Evolutionary conservation across 345 rosid genomes (phyloP), one percentile per base, ranked within the genome.

Genomic region (Murraya koenigii): DNA sequence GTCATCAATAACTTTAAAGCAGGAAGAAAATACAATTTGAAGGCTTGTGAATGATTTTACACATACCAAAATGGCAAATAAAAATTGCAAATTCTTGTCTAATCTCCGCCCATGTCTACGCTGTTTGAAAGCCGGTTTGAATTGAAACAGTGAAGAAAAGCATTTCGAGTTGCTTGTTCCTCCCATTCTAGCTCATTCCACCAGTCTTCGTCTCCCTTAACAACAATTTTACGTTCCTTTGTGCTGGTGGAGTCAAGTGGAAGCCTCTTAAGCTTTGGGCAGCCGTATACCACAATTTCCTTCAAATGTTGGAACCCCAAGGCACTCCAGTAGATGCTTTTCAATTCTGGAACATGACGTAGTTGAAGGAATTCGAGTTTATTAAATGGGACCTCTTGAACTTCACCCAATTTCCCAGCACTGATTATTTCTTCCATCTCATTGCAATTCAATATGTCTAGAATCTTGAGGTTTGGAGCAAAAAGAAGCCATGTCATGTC

Each of bases 241-340:
- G 81, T 82, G 19, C 81, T 68, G 33, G 44, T 30, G 6, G 76
- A 77, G 69, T 74, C 36, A 10, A 79, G 68, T 26, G 85, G 82
- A 55, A 85, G 85, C 70, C 65, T 80, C 79, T 25, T 75, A 14
- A 80, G 82, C 25, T 22, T 35, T 67, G 70, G 80, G 23, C 82
- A 82, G 38, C 3, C 7, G 3, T 0, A 0, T 22, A 80, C 81
- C 1, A 10, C 2, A 15, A 75, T 75, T 23, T 19, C 8, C 14
- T 59, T 44, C 11, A 77, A 62, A 62, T 39, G 39, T 28, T 67
- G 69, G 26, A 81, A 66, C 28, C 78, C 75, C 35, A 78, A 63
- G 15, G 63, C 56, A 25, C 69, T 10, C 55, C 33, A 9, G 36
- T 75, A 82, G 60, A 85, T 80, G 61, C 77, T 67, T 52, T 62